Conservation (phyloP, 2,329 filamentous ascomycete genomes). For the Cladosporium sp. region DNA sequence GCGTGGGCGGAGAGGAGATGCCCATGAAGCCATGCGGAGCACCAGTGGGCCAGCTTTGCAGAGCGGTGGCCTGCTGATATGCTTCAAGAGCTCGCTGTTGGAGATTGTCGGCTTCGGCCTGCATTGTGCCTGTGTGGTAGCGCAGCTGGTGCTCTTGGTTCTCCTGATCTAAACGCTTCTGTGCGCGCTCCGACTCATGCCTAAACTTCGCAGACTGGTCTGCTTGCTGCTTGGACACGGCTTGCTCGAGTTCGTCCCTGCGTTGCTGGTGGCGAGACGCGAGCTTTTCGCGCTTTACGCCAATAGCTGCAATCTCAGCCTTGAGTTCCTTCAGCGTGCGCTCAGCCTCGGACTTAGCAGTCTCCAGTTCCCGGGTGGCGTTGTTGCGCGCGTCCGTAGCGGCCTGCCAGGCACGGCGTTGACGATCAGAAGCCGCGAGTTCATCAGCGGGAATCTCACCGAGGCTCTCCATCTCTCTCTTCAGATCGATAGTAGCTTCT, state of each 20-base stretch:
- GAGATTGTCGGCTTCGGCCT: constrained; percentile 34
- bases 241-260: constrained; percentile 66
- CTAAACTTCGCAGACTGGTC: constrained; percentile 32
- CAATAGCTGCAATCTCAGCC: constrained; percentile 59
- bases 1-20: constrained; percentile 47
- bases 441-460: constrained; percentile 63
- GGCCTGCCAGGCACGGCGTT: constrained; percentile 55
- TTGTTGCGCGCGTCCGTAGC: constrained; percentile 49
- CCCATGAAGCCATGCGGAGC: constrained; percentile 17
- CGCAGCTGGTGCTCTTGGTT: constrained; percentile 37
- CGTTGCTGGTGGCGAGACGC: constrained; percentile 67
- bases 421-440: constrained; percentile 52
- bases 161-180: constrained; percentile 28
- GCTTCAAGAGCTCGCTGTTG: constrained; percentile 38
- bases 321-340: constrained; percentile 60
- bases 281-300: constrained; percentile 69
- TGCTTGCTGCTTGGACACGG: constrained; percentile 65
- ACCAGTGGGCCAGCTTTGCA: constrained; percentile 25
- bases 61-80: constrained; percentile 33
- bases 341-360: constrained; percentile 59
- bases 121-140: constrained; percentile 36
- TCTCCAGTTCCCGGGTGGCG: constrained; percentile 55
- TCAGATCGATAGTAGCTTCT: constrained; percentile 55
- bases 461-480: constrained; percentile 59
- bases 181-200: constrained; percentile 29